phyloP scores from a whole-genome alignment of 257 asterid species.

The Gardenia jasminoides region DNA sequence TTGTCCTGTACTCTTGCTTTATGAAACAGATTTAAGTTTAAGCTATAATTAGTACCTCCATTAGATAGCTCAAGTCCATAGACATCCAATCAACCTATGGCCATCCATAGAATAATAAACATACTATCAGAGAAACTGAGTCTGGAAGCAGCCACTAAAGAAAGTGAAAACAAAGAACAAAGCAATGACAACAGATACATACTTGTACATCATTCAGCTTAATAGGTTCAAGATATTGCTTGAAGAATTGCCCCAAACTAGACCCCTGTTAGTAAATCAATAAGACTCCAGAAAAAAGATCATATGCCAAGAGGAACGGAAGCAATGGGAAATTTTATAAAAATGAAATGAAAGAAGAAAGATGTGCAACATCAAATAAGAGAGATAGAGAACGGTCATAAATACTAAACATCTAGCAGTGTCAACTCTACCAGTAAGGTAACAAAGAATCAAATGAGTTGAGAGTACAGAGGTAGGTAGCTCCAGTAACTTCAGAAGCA shows the following conservation, averaged over 20 bases:
- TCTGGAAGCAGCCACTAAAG: constrained; percentile 13
- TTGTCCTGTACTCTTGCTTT: neutral
- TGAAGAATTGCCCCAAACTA: constrained; percentile 95
- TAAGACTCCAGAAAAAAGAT: constrained; percentile 15
- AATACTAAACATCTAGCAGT: neutral
- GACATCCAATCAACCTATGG: constrained; percentile 91
- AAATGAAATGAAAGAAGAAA: neutral
- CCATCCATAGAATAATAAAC: constrained; percentile 23
- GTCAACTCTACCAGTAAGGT: neutral
- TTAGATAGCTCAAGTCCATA: constrained; percentile 87
- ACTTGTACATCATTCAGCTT: constrained; percentile 91
- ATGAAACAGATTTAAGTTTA: constrained; percentile 9
- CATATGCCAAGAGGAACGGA: constrained; percentile 13
- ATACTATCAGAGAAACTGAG: constrained; percentile 20
- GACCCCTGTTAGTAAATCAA: constrained; percentile 60
- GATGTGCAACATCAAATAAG: neutral
- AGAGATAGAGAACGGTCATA: neutral
- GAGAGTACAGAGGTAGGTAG: neutral
- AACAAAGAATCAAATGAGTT: neutral
- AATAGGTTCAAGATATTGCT: constrained; percentile 91
- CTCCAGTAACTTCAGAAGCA: neutral
- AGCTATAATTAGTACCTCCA: constrained; percentile 55
- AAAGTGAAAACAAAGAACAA: constrained; percentile 13
- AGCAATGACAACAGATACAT: constrained; percentile 20
- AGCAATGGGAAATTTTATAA: neutral